phyloP scores from a whole-genome alignment of 73 alveolate species.

The Durusdinium trenchii region DNA sequence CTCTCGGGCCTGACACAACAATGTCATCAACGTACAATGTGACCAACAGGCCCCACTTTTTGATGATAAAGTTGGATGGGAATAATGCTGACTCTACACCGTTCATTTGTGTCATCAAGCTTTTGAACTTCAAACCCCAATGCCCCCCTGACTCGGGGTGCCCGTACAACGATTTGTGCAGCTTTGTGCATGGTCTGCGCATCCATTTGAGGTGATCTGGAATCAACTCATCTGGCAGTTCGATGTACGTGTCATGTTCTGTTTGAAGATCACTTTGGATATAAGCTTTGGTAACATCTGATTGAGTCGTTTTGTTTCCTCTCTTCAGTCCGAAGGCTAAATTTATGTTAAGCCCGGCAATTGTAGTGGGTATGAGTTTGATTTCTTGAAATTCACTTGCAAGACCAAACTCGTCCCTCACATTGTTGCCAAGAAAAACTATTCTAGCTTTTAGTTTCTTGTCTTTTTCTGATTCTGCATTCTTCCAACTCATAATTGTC shows the following conservation, averaged over 20 bases:
- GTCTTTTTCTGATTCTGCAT: neutral
- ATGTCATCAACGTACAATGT: conserved; percentile 49
- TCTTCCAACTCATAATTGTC: conserved; percentile 67
- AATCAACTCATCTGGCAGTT: conserved; percentile 9
- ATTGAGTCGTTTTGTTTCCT: conserved; percentile 7
- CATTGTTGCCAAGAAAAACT: conserved; percentile 19
- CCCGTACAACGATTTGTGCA: conserved; percentile 6
- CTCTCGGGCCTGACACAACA: conserved; percentile 6
- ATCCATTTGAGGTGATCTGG: neutral
- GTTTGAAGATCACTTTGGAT: conserved; percentile 5
- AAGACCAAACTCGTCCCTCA: conserved; percentile 26
- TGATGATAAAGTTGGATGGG: neutral
- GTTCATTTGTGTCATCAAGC: neutral
- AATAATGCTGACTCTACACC: neutral
- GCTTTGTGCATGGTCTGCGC: conserved; percentile 17
- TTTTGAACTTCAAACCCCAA: conserved; percentile 31
- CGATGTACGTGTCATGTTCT: conserved; percentile 20
- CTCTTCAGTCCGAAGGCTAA: neutral
- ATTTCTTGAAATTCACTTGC: conserved; percentile 36
- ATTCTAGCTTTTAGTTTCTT: conserved; percentile 20
- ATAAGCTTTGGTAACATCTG: conserved; percentile 33
- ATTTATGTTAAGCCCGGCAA: conserved; percentile 34
- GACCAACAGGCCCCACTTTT: neutral
- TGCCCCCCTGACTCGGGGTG: conserved; percentile 76
- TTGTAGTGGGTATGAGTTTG: conserved; percentile 19